Conservation (phyloP, 306 rosid genomes). For the Malus asiatica region DNA sequence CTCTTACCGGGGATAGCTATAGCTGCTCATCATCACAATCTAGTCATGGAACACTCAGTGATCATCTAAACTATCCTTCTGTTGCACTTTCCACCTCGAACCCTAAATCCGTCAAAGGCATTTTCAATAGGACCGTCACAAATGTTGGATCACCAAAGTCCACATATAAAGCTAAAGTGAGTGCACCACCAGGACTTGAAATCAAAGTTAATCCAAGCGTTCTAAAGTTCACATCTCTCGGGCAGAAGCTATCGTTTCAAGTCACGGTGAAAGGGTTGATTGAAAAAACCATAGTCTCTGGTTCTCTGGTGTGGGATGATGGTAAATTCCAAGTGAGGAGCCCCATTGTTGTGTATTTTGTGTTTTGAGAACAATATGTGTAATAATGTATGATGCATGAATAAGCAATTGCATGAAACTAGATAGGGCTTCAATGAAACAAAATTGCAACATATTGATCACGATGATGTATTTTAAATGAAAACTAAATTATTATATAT, state of each 20-base stretch:
- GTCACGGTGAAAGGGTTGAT: neutral
- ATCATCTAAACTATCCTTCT: conserved; percentile 45
- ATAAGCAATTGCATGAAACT: neutral
- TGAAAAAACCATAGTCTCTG: conserved; percentile 15
- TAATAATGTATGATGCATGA: neutral
- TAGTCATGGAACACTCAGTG: neutral
- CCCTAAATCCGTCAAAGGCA: conserved; percentile 1
- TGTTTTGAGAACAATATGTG: neutral
- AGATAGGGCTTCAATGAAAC: neutral
- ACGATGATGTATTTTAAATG: too few species aligned
- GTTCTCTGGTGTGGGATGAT: conserved; percentile 46
- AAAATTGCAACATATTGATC: too few species aligned
- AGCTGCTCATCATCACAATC: conserved; percentile 16
- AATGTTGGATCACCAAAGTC: conserved; percentile 34
- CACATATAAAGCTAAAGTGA: conserved; percentile 25
- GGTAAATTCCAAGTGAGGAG: conserved; percentile 37
- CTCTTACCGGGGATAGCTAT: conserved; percentile 18
- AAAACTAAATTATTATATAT: too few species aligned
- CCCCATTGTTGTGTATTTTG: conserved; percentile 29
- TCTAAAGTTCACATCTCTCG: conserved; percentile 23
- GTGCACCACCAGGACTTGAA: conserved; percentile 17
- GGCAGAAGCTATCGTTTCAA: conserved; percentile 22
- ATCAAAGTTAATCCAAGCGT: conserved; percentile 25
- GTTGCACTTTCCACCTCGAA: conserved; percentile 13
- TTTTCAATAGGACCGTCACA: conserved; percentile 36